These are phyloP conservation scores for Melampsora americana DNA, from an alignment of 1,284 basidiomycete species.

Conservation along the genomic window DNA sequence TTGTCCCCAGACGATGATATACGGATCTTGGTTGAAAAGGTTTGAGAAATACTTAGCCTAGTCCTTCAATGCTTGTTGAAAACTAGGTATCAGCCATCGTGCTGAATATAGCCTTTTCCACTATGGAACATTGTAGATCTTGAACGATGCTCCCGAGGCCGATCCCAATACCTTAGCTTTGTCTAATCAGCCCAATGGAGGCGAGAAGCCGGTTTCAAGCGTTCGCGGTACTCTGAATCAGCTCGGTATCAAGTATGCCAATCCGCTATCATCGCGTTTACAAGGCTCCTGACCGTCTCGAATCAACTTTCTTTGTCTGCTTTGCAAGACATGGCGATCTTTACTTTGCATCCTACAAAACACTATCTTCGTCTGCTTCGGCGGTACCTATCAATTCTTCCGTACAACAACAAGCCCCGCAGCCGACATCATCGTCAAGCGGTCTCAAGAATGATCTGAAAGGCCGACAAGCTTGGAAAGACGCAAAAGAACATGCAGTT, in stretches of 20 bases:
- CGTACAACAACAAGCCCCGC: constrained; percentile 36
- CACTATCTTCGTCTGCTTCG: constrained; percentile 46
- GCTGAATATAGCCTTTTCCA: background rate
- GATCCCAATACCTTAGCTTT: constrained; percentile 73
- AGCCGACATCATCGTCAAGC: constrained; percentile 44
- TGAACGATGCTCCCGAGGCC: constrained; percentile 59
- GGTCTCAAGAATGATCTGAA: constrained; percentile 26
- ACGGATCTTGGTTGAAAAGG: constrained; percentile 38
- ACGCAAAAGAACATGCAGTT: constrained; percentile 74
- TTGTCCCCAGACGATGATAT: constrained; percentile 66
- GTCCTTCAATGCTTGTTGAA: background rate
- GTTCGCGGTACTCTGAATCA: constrained; percentile 67
- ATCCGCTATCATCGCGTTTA: background rate
- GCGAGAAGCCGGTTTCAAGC: constrained; percentile 67
- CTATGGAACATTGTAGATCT: background rate
- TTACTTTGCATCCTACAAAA: constrained; percentile 77
- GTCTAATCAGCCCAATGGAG: constrained; percentile 85
- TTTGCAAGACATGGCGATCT: constrained; percentile 80
- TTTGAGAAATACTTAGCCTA: constrained; percentile 38
- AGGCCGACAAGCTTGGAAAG: constrained; percentile 51
- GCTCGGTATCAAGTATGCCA: constrained; percentile 77
- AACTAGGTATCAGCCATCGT: background rate
- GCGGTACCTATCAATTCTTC: too few relatives aligned
- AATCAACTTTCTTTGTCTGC: background rate
- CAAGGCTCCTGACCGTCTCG: constrained; percentile 13